Conservation (phyloP, 129 eudicot species). For the Mikania micrantha region DNA sequence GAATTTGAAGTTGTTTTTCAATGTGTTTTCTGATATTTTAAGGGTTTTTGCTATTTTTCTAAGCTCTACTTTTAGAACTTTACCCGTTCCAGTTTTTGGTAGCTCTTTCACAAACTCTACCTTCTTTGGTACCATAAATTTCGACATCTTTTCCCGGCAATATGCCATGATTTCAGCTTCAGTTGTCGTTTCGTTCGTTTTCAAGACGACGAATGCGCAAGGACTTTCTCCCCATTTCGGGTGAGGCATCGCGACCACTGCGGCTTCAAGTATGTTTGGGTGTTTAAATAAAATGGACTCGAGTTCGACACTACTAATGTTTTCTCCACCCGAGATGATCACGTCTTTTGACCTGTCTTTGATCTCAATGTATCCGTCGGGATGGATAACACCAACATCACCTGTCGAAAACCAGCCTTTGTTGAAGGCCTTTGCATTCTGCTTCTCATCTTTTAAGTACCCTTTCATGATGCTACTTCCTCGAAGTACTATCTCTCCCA, state of each 20-base stretch:
- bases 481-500: conserved; percentile 43
- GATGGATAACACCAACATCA: conserved; percentile 45
- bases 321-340: conserved; percentile 54
- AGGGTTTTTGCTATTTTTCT: conserved; percentile 33
- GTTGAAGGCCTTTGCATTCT: conserved; percentile 28
- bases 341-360: conserved; percentile 48
- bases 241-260: conserved; percentile 52
- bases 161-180: conserved; percentile 28
- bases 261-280: conserved; percentile 36
- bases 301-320: conserved; percentile 49
- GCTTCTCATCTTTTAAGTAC: conserved; percentile 43
- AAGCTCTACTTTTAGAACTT: conserved; percentile 31
- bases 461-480: conserved; percentile 45
- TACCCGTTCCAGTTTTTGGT: conserved; percentile 45
- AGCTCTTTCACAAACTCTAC: conserved; percentile 28
- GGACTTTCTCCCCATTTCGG: conserved; percentile 45
- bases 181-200: background rate
- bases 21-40: background rate
- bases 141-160: conserved; percentile 34
- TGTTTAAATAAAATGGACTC: conserved; percentile 32
- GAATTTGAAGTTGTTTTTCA: background rate
- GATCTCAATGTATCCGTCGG: conserved; percentile 49
- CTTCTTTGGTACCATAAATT: conserved; percentile 40
- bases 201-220: conserved; percentile 40
- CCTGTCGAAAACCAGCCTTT: conserved; percentile 46